Percentiles rank a stretch among this genome's conserved stretches.
Conservation (phyloP, 352 stramenopile genomes). For the Blastocystis hominis region DNA sequence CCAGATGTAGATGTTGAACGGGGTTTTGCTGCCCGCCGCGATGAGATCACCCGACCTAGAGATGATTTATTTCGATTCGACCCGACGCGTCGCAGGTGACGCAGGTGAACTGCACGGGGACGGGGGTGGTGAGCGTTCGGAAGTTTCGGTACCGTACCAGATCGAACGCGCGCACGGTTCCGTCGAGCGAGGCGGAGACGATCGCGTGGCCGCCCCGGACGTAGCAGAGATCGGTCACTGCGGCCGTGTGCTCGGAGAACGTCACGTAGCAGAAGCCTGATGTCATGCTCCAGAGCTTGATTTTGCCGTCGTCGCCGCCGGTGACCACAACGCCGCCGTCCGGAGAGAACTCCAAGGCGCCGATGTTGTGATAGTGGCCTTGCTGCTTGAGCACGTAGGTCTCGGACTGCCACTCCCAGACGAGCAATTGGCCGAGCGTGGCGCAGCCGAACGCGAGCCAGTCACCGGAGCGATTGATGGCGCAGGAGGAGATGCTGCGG, state of each 20-base stretch:
- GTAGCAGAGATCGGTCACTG: conserved; percentile 89
- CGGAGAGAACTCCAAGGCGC: conserved; percentile 87
- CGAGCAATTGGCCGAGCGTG: conserved; percentile 91
- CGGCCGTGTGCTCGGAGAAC: conserved; percentile 88
- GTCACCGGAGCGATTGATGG: conserved; percentile 86
- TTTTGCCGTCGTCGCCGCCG: conserved; percentile 91
- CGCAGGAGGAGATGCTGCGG: conserved; percentile 78
- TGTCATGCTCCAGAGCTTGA: conserved; percentile 93
- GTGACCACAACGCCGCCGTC: conserved; percentile 89
- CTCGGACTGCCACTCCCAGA: conserved; percentile 98
- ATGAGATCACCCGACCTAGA: conserved; percentile 60
- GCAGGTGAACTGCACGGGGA: conserved; percentile 89
- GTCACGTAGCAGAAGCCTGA: conserved; percentile 98
- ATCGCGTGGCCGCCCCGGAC: conserved; percentile 74
- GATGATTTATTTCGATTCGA: conserved; percentile 5
- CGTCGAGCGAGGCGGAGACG: conserved; percentile 88
- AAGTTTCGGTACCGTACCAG: conserved; percentile 97
- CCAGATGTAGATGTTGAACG: conserved; percentile 95
- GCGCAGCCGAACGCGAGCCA: conserved; percentile 93
- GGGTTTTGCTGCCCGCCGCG: conserved; percentile 82
- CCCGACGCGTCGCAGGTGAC: conserved; percentile 82
- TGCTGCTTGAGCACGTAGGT: conserved; percentile 99
- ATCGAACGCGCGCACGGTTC: conserved; percentile 93
- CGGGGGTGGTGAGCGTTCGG: conserved; percentile 87
- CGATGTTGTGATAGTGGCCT: conserved; percentile 93